These are phyloP conservation scores for Ceratocystis lukuohia DNA, from an alignment of 2,329 filamentous ascomycete genomes.

Conservation along the genomic window DNA sequence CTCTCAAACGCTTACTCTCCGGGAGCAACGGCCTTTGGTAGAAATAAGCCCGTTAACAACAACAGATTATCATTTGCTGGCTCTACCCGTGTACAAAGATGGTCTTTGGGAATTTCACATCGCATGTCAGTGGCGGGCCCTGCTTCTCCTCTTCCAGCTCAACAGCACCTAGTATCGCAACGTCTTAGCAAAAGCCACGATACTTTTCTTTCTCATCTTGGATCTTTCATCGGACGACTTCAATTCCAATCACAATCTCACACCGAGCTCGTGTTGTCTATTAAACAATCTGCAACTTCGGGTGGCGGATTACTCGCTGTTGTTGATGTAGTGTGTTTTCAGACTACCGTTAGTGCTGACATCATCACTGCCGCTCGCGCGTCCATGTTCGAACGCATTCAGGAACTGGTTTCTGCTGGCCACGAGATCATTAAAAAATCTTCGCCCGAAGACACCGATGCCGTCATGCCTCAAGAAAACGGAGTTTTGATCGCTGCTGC, in stretches of 20 bases:
- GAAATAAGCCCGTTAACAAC: constrained; percentile 23
- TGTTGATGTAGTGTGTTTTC: constrained; percentile 68
- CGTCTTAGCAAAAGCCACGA: constrained; percentile 71
- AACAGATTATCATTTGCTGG: constrained; percentile 29
- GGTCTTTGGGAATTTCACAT: constrained; percentile 50
- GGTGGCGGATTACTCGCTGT: constrained; percentile 68
- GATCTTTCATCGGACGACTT: constrained; percentile 79
- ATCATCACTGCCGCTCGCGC: constrained; percentile 55
- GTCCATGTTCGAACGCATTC: constrained; percentile 66
- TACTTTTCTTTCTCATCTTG: constrained; percentile 76
- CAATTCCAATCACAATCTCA: constrained; percentile 88
- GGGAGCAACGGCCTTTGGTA: constrained; percentile 5
- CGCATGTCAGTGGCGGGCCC: constrained; percentile 63
- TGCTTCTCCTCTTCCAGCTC: constrained; percentile 39
- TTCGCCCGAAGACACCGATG: constrained; percentile 57
- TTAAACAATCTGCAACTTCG: constrained; percentile 69
- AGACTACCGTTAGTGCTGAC: constrained; percentile 55
- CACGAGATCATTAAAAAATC: constrained; percentile 61
- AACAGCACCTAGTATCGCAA: constrained; percentile 69
- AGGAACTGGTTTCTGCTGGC: constrained; percentile 67
- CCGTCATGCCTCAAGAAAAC: constrained; percentile 70
- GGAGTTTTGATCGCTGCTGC: constrained; percentile 62
- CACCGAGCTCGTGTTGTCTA: constrained; percentile 66
- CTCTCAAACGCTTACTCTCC: constrained; percentile 34
- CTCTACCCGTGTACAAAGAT: constrained; percentile 31